phyloP scores from a whole-genome alignment of 2,329 filamentous ascomycete species.

The Thielaviopsis ethacetica region DNA sequence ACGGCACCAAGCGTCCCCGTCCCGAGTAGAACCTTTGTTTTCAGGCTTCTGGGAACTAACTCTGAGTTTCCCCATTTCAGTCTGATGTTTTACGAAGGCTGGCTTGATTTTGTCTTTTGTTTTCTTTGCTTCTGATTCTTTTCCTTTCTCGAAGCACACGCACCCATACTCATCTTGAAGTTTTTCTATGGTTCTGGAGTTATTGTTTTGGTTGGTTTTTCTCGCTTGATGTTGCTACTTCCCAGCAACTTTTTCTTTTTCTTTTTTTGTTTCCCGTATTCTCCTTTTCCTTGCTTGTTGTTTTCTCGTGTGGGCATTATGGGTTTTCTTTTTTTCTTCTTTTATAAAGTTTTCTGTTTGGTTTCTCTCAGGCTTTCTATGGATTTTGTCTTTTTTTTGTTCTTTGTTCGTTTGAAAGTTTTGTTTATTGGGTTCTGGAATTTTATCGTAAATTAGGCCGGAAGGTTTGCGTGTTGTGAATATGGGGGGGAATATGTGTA shows the following conservation, averaged over 20 bases:
- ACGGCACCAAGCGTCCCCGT: constrained; percentile 63
- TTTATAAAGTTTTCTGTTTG: background rate
- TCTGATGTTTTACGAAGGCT: too few species aligned
- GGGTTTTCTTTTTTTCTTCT: background rate
- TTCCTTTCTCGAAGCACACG: too few species aligned
- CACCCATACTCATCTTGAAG: too few species aligned
- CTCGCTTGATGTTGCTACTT: too few species aligned
- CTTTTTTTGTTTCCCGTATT: background rate
- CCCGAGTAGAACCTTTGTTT: constrained; percentile 36
- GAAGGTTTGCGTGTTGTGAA: too few species aligned
- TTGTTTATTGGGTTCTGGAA: background rate
- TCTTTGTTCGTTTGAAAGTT: background rate
- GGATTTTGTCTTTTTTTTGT: background rate
- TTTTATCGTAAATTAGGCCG: too few species aligned
- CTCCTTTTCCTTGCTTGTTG: background rate
- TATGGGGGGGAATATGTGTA: too few species aligned
- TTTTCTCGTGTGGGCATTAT: background rate
- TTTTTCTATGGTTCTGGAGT: too few species aligned
- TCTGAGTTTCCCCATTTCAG: too few species aligned
- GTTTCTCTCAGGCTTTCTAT: background rate
- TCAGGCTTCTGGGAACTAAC: background rate
- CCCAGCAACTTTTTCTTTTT: background rate
- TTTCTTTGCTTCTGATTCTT: too few species aligned
- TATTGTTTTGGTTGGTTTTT: too few species aligned
- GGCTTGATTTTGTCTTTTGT: too few species aligned